A percentile compares a stretch with the other conserved stretches of the same genome.
Evolutionary conservation across 2,329 filamentous ascomycete genomes (phyloP).

Genomic region (Bipolaris oryzae): DNA sequence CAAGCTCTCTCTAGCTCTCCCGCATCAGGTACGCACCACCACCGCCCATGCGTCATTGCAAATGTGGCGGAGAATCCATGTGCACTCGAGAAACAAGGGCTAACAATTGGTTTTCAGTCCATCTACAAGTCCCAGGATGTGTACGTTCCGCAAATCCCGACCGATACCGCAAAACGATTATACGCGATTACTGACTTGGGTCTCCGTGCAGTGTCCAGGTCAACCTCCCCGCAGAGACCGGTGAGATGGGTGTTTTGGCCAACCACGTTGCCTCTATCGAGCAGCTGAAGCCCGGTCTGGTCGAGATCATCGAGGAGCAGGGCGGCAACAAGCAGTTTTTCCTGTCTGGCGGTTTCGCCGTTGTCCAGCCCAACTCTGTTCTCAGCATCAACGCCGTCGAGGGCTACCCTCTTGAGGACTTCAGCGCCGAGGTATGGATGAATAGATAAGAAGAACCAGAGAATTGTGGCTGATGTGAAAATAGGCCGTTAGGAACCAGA

Average conservation of each 20-base stretch:
- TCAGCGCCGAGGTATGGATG: conserved; percentile 74
- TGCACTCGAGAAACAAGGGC: conserved; percentile 13
- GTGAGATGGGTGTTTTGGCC: conserved; percentile 99
- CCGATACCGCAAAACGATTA: conserved; percentile 28
- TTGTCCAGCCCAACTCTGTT: conserved; percentile 91
- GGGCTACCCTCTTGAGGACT: conserved; percentile 92
- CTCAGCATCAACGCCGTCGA: conserved; percentile 99
- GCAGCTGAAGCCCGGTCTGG: conserved; percentile 94
- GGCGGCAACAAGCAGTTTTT: conserved; percentile 96
- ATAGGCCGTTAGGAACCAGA: conserved; percentile 81
- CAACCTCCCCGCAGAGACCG: conserved; percentile 97
- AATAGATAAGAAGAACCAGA: not conserved
- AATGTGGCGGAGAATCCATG: conserved; percentile 1
- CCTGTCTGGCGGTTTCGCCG: conserved; percentile 95
- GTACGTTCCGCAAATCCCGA: conserved; percentile 58
- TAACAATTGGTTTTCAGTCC: conserved; percentile 55
- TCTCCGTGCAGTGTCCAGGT: conserved; percentile 77
- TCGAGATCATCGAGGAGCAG: conserved; percentile 94
- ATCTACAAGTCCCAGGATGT: conserved; percentile 75
- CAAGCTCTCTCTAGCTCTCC: conserved; percentile 96
- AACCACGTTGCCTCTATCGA: conserved; percentile 99
- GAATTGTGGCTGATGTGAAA: conserved; percentile 20
- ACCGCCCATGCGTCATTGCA: conserved; percentile 13
- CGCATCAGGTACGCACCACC: conserved; percentile 84
- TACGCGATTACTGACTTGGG: conserved; percentile 39